Evolutionary conservation across 1,284 basidiomycete species (phyloP), one percentile per base, ranked within the genome.

Genomic region (Cryptococcus jaspeensis): DNA sequence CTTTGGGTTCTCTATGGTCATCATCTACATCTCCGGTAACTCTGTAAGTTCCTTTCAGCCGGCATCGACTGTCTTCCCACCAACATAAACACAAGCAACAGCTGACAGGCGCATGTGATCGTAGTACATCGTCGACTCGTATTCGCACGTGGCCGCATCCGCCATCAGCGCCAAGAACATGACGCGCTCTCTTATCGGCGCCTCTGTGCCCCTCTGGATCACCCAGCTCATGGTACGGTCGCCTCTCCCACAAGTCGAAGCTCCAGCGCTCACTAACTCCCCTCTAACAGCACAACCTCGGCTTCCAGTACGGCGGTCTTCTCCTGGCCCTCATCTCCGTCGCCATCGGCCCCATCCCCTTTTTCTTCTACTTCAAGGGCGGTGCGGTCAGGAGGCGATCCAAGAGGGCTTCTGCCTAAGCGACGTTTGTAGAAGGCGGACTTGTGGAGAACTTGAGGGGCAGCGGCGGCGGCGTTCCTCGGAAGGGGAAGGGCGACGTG

Each of bases 161-260:
- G 78, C 76, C 4, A 70, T 80, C 49, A 79, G 80, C 5, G 79
- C 79, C 53, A 82, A 82, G 67, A 81, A 80, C 0, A 72, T 83
- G 20, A 66, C 80, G 50, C 74, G 81, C 23, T 77, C 75, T 7
- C 64, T 79, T 13, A 70, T 77, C 48, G 81, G 81, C 12, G 78
- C 75, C 2, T 62, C 63, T 0, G 69, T 75, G 3, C 72, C 73
- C 11, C 62, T 73, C 36, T 73, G 71, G 71, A 64, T 70, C 40
- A 67, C 64, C 39, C 60, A 63, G 47, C 50, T 64, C 35, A 62
- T 67, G 54, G 64, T 64, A 42, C 64, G 66, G 11, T 18, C n/a
- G 15, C 20, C 18, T 18, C 16, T 47, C 45, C 18, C 20, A 28
- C 28, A 5, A 5, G 28, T 28, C 20, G n/a, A 32, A 8, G 5